phyloP scores from a whole-genome alignment of 2,329 filamentous ascomycete genomes.

The Trichophyton mentagrophytes region DNA sequence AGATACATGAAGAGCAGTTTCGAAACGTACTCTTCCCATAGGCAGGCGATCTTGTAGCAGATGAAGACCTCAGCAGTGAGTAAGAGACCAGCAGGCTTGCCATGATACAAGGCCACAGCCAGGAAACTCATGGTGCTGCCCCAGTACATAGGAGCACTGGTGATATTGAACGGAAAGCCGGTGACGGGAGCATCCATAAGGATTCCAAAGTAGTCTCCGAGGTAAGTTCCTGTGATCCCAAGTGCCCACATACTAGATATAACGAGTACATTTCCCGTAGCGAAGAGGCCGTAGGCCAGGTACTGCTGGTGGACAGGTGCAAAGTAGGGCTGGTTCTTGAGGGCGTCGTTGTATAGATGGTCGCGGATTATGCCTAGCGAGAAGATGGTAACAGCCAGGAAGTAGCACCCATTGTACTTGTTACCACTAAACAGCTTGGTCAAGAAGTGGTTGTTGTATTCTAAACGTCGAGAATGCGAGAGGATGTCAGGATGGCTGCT shows the following conservation, averaged over 20 bases:
- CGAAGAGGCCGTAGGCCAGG: constrained; percentile 58
- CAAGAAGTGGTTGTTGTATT: constrained; percentile 82
- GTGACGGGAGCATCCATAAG: constrained; percentile 92
- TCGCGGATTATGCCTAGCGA: constrained; percentile 80
- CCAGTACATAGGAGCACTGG: constrained; percentile 88
- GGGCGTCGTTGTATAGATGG: constrained; percentile 70
- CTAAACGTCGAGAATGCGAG: constrained; percentile 35
- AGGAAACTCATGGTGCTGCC: constrained; percentile 87
- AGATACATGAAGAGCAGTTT: background rate
- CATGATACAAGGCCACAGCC: constrained; percentile 70
- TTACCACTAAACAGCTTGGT: constrained; percentile 80
- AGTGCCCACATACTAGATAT: constrained; percentile 81
- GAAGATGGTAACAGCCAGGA: constrained; percentile 80
- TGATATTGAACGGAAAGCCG: constrained; percentile 90
- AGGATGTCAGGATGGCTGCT: background rate
- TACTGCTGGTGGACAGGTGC: constrained; percentile 54
- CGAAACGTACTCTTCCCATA: constrained; percentile 60
- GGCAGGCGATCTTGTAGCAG: constrained; percentile 68
- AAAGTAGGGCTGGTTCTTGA: constrained; percentile 62
- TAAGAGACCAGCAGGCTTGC: constrained; percentile 73
- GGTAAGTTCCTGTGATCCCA: constrained; percentile 87
- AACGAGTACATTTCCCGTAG: constrained; percentile 69
- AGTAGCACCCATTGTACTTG: constrained; percentile 72
- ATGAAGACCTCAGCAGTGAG: constrained; percentile 62
- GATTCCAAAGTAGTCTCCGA: constrained; percentile 98